These are phyloP conservation scores for Naumovozyma baii DNA, from an alignment of 805 yeast genomes.

Conservation along the genomic window DNA sequence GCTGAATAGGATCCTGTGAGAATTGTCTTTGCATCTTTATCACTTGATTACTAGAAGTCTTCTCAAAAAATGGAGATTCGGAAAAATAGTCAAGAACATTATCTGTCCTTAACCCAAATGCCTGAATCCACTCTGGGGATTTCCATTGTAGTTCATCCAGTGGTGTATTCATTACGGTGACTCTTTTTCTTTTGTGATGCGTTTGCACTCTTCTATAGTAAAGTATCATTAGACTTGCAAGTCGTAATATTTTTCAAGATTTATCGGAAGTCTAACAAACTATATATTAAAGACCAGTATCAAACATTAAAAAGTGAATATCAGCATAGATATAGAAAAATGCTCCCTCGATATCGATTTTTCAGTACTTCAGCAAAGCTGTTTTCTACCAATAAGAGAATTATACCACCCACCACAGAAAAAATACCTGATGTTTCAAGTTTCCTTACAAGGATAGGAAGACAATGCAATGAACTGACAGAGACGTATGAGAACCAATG, in stretches of 20 bases:
- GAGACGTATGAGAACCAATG: slow-evolving; percentile 64
- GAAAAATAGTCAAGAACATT: slow-evolving; percentile 90
- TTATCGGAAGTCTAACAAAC: background rate
- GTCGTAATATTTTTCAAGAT: background rate
- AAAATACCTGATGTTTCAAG: slow-evolving; percentile 59
- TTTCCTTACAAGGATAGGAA: slow-evolving; percentile 71
- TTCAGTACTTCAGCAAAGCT: background rate
- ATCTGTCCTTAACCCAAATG: slow-evolving; percentile 74
- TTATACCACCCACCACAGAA: slow-evolving; percentile 15
- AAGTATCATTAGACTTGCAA: too few relatives aligned
- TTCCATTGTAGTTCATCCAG: slow-evolving; percentile 94
- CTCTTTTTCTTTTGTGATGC: background rate
- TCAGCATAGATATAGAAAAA: background rate
- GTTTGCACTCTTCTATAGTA: too few relatives aligned
- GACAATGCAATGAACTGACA: slow-evolving; percentile 55
- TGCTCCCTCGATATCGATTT: background rate
- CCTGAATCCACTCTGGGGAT: slow-evolving; percentile 94
- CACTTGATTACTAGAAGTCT: slow-evolving; percentile 89
- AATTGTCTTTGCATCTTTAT: slow-evolving; percentile 92
- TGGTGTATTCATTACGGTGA: slow-evolving; percentile 16
- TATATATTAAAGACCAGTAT: too few relatives aligned
- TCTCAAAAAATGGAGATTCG: slow-evolving; percentile 89
- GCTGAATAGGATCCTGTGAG: slow-evolving; percentile 22
- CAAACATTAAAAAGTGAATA: background rate
- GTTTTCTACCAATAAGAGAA: background rate